Evolutionary conservation across 2,329 filamentous ascomycete species (phyloP), one percentile per base, ranked within the genome.

Genomic region (Aspergillus sp.): DNA sequence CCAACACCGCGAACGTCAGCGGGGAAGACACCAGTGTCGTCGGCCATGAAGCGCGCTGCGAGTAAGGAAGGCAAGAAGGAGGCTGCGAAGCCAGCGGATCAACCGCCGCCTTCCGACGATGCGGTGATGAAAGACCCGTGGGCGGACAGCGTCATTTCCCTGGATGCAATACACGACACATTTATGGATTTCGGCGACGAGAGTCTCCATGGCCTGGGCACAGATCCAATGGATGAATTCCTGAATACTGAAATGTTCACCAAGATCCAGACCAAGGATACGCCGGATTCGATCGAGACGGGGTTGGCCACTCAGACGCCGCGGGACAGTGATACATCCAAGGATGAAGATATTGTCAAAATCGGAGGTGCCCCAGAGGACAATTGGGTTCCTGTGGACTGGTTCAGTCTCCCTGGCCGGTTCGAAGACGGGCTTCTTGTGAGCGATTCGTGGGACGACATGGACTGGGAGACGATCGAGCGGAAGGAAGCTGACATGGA

Each of bases 391-490:
- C 51, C 52, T 4, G 24, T 39, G 5, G 54, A 58, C 33, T 61
- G 57, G 58, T 41, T 51, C 26, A 49, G 46, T 42, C 41, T 53
- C 8, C 47, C 53, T 22, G 46, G 51, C 17, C 35, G 46, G 5
- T 37, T 51, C 22, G 49, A 49, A 30, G 42, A 44, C 33, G 41
- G 38, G 8, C 35, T 51, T 27, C 14, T 49, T 15, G 45, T 47
- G 37, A 49, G 46, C 24, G 48, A 55, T 5, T 39, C 49, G 5
- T 53, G 51, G 37, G 42, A 49, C 24, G 51, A 53, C 20, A 46
- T 64, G 19, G 57, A 65, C 33, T 66, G 61, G 59, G 58, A 64
- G n/a, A 44, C 45, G 8, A 37, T 59, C 24, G 52, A 58, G n/a
- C 45, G 44, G 8, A 52, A 52, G 14, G 50, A 53, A 17, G 44